phyloP scores from a whole-genome alignment of 2,329 filamentous ascomycete species.

The Falciphora oryzae region DNA sequence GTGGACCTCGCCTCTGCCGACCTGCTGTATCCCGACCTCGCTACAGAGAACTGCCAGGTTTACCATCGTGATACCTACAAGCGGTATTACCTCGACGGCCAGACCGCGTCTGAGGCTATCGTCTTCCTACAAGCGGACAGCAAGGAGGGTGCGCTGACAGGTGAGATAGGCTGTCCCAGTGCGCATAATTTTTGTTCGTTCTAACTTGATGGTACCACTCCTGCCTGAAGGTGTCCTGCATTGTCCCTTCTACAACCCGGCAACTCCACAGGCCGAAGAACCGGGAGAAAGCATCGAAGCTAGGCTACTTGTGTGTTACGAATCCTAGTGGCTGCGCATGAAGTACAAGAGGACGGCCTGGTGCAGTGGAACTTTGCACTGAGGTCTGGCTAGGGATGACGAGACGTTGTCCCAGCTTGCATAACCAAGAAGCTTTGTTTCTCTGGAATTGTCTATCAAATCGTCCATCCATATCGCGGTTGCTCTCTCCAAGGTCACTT shows the following conservation, averaged over 20 bases:
- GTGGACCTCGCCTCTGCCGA: not conserved
- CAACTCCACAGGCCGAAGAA: not conserved
- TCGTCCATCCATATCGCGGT: not conserved
- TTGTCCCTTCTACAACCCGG: not conserved
- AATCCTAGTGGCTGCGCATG: not conserved
- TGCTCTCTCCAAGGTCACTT: not conserved
- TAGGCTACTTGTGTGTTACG: not conserved
- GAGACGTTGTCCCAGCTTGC: too few relatives aligned
- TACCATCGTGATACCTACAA: not conserved
- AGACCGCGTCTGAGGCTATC: not conserved
- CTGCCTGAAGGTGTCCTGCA: not conserved
- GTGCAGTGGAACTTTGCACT: too few relatives aligned
- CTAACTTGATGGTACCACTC: not conserved
- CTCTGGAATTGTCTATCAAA: not conserved
- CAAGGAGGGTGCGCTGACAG: not conserved
- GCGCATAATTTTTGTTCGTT: not conserved
- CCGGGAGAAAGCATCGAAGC: not conserved
- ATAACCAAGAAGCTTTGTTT: not conserved
- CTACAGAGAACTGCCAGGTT: not conserved
- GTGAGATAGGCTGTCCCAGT: not conserved
- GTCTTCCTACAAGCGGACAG: not conserved
- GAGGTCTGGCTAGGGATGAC: too few relatives aligned
- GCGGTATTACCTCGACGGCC: not conserved
- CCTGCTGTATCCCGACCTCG: constrained; percentile 2
- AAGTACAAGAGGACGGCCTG: too few relatives aligned